Percentiles rank a stretch among this genome's conserved stretches.
These are phyloP conservation scores for Trichophyton rubrum DNA, from an alignment of 2,329 filamentous ascomycete species.

Conservation along the genomic window DNA sequence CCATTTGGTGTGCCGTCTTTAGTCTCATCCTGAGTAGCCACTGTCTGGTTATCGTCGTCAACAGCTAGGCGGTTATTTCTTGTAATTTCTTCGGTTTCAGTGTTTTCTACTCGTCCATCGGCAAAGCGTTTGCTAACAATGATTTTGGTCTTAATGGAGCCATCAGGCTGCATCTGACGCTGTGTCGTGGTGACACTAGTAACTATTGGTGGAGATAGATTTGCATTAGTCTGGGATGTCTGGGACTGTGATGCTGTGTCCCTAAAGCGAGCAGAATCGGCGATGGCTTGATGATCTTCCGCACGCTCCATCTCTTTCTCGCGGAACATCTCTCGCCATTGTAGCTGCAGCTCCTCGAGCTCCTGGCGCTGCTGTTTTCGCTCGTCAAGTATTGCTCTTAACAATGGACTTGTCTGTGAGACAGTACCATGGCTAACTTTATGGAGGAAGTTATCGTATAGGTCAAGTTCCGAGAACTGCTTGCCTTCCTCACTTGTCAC, in stretches of 20 bases:
- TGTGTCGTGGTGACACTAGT: slow-evolving; percentile 48
- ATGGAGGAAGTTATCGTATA: slow-evolving; percentile 40
- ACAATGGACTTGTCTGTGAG: slow-evolving; percentile 23
- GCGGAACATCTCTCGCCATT: slow-evolving; percentile 6
- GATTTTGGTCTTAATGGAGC: slow-evolving; percentile 45
- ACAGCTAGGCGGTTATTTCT: background rate
- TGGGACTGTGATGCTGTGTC: background rate
- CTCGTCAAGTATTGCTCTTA: slow-evolving; percentile 26
- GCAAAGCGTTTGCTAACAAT: slow-evolving; percentile 47
- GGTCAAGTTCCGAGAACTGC: slow-evolving; percentile 38
- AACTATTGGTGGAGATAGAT: slow-evolving; percentile 29
- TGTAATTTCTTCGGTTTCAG: slow-evolving; percentile 32
- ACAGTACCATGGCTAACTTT: slow-evolving; percentile 25
- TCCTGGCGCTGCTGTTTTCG: slow-evolving; percentile 17
- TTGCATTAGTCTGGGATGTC: background rate
- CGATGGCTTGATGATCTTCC: background rate
- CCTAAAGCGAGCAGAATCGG: background rate
- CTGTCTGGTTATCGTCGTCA: background rate
- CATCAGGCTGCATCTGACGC: slow-evolving; percentile 43
- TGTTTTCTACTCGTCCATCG: slow-evolving; percentile 48
- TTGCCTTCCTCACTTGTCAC: slow-evolving; percentile 22
- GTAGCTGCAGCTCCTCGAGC: slow-evolving; percentile 12
- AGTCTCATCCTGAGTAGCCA: background rate
- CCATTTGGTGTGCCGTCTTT: background rate
- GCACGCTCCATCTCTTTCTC: slow-evolving; percentile 12